A percentile compares a stretch with the other conserved stretches of the same genome.
These are phyloP conservation scores for Leptographium galeiforme DNA, from an alignment of 2,329 filamentous ascomycete genomes.

Conservation along the genomic window DNA sequence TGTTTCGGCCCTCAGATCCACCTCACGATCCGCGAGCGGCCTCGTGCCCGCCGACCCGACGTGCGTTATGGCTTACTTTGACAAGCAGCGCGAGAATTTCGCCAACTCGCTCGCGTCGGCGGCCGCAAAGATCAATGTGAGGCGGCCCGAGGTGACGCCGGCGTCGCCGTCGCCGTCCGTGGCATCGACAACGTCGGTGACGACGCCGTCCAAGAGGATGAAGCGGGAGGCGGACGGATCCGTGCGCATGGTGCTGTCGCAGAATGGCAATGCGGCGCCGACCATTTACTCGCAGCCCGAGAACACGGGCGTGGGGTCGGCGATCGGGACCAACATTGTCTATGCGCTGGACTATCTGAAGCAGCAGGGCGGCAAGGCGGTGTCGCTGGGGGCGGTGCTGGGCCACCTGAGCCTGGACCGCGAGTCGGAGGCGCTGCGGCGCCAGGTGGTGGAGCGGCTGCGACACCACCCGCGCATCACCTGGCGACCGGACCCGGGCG, in stretches of 20 bases:
- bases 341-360: constrained; percentile 78
- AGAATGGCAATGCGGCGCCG: constrained; percentile 15
- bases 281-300: constrained; percentile 64
- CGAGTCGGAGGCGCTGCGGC: constrained; percentile 46
- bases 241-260: constrained; percentile 9
- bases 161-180: constrained; percentile 50
- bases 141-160: constrained; percentile 32
- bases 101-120: constrained; percentile 48
- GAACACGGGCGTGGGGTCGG: constrained; percentile 60
- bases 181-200: constrained; percentile 30
- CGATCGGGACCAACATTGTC: constrained; percentile 76
- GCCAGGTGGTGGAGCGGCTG: constrained; percentile 54
- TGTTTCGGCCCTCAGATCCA: not conserved
- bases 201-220: constrained; percentile 49
- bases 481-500: constrained; percentile 35
- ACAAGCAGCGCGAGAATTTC: constrained; percentile 51
- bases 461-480: constrained; percentile 47
- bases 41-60: not conserved
- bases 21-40: not conserved
- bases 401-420: constrained; percentile 63
- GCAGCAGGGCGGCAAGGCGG: constrained; percentile 52
- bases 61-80: constrained; percentile 37
- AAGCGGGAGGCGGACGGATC: constrained; percentile 35
- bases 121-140: constrained; percentile 46
- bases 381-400: constrained; percentile 64